These are phyloP conservation scores for Didymella arachidicola DNA, from an alignment of 2,329 filamentous ascomycete genomes.

Conservation along the genomic window DNA sequence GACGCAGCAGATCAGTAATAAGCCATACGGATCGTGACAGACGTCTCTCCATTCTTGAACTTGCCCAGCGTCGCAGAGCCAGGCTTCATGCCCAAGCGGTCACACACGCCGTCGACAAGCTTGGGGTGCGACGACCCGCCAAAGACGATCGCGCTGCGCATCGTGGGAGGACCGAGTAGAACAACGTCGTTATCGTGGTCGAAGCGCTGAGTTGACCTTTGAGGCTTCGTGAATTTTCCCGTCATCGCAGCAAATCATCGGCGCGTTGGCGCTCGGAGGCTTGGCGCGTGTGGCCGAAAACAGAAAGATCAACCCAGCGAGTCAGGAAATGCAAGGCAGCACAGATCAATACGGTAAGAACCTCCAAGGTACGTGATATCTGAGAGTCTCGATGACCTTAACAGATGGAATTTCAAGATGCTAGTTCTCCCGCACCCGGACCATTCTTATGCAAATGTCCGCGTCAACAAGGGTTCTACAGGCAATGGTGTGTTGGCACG, in stretches of 20 bases:
- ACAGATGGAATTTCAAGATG: not conserved
- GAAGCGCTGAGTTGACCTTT: slow-evolving; percentile 28
- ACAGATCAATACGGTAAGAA: not conserved
- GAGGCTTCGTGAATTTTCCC: slow-evolving; percentile 36
- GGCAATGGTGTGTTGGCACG: slow-evolving; percentile 41
- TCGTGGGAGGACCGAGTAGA: slow-evolving; percentile 53
- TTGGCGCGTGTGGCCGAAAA: slow-evolving; percentile 14
- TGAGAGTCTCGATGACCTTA: not conserved
- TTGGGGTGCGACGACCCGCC: slow-evolving; percentile 70
- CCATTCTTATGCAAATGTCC: slow-evolving; percentile 2
- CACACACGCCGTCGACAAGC: slow-evolving; percentile 71
- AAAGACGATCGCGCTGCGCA: slow-evolving; percentile 74
- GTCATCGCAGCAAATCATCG: slow-evolving; percentile 29
- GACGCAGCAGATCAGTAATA: slow-evolving; percentile 12
- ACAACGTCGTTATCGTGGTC: slow-evolving; percentile 41
- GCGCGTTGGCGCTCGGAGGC: slow-evolving; percentile 17
- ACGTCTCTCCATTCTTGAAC: slow-evolving; percentile 75
- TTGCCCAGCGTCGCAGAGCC: slow-evolving; percentile 69
- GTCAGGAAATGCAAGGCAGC: slow-evolving; percentile 14
- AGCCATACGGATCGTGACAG: slow-evolving; percentile 67
- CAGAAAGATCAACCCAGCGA: slow-evolving; percentile 9
- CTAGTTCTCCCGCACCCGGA: not conserved
- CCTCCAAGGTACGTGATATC: not conserved
- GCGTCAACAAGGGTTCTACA: slow-evolving; percentile 30
- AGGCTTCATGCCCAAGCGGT: slow-evolving; percentile 67